These are phyloP conservation scores for Exophiala bonariae DNA, from an alignment of 2,329 filamentous ascomycete genomes.

Conservation along the genomic window DNA sequence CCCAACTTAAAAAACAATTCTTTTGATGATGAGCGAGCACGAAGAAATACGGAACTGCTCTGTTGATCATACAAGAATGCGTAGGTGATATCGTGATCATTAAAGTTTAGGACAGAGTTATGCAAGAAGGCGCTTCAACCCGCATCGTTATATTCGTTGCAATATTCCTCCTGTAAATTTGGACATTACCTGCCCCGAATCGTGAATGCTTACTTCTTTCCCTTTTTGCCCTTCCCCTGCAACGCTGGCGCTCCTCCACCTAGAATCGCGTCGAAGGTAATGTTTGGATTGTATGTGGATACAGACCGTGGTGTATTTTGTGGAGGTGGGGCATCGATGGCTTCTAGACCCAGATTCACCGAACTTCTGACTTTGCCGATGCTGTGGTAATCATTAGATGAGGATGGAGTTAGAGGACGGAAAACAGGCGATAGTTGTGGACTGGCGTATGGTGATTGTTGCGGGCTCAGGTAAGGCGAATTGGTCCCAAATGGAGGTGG, in stretches of 20 bases:
- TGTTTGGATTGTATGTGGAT: conserved; percentile 46
- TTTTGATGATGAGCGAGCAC: no score
- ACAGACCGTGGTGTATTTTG: conserved; percentile 37
- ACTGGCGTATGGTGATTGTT: conserved; percentile 26
- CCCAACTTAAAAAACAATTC: no score
- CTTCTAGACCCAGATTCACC: conserved; percentile 47
- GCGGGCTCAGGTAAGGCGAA: conserved; percentile 22
- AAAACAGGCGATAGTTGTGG: conserved; percentile 35
- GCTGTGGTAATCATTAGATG: conserved; percentile 32
- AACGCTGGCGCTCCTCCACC: conserved; percentile 35
- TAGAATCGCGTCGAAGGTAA: conserved; percentile 52
- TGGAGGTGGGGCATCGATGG: conserved; percentile 42
- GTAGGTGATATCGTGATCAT: neutral
- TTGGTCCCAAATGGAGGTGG: neutral
- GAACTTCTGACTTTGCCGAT: conserved; percentile 39
- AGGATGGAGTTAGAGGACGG: conserved; percentile 36
- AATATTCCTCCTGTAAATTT: neutral
- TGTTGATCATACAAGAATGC: neutral
- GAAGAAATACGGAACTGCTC: no score
- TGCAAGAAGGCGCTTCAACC: neutral
- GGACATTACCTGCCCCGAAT: neutral
- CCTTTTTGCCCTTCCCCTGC: conserved; percentile 36
- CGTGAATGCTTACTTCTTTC: conserved; percentile 13
- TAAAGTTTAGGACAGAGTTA: no score
- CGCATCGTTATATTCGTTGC: neutral